These are phyloP conservation scores for Chalciporus piperatus DNA, from an alignment of 768 basidiomycete species.

Conservation along the genomic window DNA sequence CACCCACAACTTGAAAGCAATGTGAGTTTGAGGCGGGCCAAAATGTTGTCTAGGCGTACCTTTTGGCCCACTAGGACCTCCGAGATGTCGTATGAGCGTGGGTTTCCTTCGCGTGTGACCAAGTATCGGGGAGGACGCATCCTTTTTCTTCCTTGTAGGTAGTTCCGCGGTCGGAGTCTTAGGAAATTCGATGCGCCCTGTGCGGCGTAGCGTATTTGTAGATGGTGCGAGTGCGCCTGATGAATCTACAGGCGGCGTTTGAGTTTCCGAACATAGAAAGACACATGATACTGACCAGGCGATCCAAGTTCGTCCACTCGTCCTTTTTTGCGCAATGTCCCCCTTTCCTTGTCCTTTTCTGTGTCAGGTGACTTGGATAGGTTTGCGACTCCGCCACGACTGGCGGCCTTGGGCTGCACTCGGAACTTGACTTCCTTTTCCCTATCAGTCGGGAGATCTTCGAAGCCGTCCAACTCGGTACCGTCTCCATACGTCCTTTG, in stretches of 20 bases:
- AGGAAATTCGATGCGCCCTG: conserved; percentile 54
- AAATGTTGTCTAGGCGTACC: conserved; percentile 42
- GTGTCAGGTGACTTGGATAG: conserved; percentile 41
- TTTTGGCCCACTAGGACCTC: conserved; percentile 65
- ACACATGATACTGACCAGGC: conserved; percentile 37
- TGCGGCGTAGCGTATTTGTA: conserved; percentile 56
- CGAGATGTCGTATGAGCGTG: conserved; percentile 83
- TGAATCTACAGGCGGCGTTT: conserved; percentile 14
- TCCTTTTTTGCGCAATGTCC: conserved; percentile 56
- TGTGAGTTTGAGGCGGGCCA: conserved; percentile 13
- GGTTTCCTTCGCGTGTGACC: conserved; percentile 66
- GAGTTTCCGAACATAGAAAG: background rate
- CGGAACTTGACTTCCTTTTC: conserved; percentile 76
- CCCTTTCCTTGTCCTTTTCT: conserved; percentile 45
- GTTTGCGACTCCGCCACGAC: conserved; percentile 49
- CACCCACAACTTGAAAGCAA: conserved; percentile 71
- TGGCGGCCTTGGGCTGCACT: conserved; percentile 70
- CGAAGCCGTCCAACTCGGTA: conserved; percentile 84
- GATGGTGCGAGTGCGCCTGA: conserved; percentile 37
- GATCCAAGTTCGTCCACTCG: conserved; percentile 42
- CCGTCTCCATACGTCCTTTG: conserved; percentile 79
- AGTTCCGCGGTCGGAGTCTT: conserved; percentile 35
- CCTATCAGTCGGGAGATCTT: conserved; percentile 83
- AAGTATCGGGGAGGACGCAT: conserved; percentile 41
- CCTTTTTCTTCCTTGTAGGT: conserved; percentile 55